These are phyloP conservation scores for Suhomyces faveliae DNA, from an alignment of 805 yeast species.

Conservation along the genomic window DNA sequence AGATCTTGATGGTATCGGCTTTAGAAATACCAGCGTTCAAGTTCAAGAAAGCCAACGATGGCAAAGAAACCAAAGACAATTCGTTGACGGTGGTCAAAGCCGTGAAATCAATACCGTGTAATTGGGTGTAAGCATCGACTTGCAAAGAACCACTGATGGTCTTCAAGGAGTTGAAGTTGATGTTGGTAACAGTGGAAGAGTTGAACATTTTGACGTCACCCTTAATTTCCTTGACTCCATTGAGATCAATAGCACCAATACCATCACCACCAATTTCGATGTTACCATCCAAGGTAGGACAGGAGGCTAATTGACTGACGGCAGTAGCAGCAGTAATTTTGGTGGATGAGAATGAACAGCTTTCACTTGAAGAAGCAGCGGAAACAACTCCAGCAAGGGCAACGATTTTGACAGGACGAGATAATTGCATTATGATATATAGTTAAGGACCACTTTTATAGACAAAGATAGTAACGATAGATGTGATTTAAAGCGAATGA, in stretches of 20 bases:
- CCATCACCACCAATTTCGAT: constrained; percentile 34
- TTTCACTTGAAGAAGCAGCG: constrained; percentile 13
- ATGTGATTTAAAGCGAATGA: constrained; percentile 2
- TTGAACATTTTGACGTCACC: constrained; percentile 36
- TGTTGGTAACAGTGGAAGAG: constrained; percentile 36
- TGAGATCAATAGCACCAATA: constrained; percentile 20
- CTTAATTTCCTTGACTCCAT: constrained; percentile 17
- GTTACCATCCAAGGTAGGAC: constrained; percentile 42
- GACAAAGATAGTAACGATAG: constrained; percentile 1
- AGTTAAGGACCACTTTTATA: not conserved
- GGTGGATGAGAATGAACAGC: constrained; percentile 38
- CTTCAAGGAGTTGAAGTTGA: constrained; percentile 28
- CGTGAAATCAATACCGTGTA: constrained; percentile 36
- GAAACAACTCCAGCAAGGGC: constrained; percentile 7
- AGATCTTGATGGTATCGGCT: constrained; percentile 32
- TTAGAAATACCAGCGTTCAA: constrained; percentile 36
- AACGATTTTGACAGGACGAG: constrained; percentile 5
- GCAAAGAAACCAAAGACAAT: constrained; percentile 40
- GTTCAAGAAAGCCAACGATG: constrained; percentile 39
- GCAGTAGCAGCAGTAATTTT: constrained; percentile 41
- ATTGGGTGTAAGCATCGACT: constrained; percentile 39
- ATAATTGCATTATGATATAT: constrained; percentile 6
- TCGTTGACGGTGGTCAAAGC: constrained; percentile 27
- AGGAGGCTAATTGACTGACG: constrained; percentile 30
- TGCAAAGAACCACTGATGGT: constrained; percentile 37